Conservation (phyloP, 140 eudicot genomes). For the Bidens hawaiensis region DNA sequence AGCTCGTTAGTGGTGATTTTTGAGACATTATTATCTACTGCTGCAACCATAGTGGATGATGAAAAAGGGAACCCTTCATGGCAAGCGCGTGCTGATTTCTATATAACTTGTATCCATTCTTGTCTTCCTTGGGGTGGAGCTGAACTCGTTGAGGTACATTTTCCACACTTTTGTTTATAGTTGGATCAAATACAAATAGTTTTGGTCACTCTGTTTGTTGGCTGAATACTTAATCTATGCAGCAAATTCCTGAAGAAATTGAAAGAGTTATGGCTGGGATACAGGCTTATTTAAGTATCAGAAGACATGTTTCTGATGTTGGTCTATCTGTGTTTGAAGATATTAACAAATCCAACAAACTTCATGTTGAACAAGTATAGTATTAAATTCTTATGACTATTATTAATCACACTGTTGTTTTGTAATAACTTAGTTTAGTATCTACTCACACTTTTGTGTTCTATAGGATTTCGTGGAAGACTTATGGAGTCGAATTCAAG, state of each 20-base stretch:
- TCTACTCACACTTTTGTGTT: not conserved
- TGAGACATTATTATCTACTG: conserved; percentile 86
- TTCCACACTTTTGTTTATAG: not conserved
- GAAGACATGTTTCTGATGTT: conserved; percentile 61
- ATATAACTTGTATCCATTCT: conserved; percentile 73
- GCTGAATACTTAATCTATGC: conserved; percentile 20
- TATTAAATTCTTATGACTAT: not conserved
- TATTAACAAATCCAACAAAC: conserved; percentile 39
- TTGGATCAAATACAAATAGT: not conserved
- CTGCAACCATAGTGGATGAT: conserved; percentile 95
- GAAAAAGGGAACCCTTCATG: conserved; percentile 98
- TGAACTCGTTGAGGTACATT: conserved; percentile 80
- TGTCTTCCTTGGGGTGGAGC: conserved; percentile 99
- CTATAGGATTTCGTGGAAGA: conserved; percentile 92
- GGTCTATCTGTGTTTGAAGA: conserved; percentile 75
- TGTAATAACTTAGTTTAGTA: not conserved
- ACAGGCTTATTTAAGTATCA: conserved; percentile 88
- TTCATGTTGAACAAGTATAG: conserved; percentile 54
- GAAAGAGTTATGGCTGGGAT: conserved; percentile 92
- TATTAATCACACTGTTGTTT: not conserved
- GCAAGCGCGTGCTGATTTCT: conserved; percentile 99
- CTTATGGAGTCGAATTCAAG: conserved; percentile 84
- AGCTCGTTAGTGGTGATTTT: conserved; percentile 73
- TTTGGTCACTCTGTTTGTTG: conserved; percentile 21
- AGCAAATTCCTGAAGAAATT: conserved; percentile 98